These are phyloP conservation scores for Trametes cubensis DNA, from an alignment of 768 basidiomycete species.

Conservation along the genomic window DNA sequence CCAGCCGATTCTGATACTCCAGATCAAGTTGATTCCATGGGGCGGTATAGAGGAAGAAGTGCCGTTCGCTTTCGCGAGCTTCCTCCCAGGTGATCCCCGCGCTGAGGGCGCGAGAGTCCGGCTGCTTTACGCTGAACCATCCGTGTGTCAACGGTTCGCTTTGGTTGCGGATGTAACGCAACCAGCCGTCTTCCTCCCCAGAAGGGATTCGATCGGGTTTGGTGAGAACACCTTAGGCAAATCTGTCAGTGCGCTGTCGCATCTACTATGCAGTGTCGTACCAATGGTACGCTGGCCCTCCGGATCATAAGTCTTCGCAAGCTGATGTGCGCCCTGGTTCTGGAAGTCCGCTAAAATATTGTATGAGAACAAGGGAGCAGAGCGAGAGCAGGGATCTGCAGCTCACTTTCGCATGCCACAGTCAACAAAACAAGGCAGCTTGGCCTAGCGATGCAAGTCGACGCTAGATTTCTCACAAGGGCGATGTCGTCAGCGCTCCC, in stretches of 20 bases:
- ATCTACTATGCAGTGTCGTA: constrained; percentile 32
- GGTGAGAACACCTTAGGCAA: constrained; percentile 61
- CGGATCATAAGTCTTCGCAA: constrained; percentile 63
- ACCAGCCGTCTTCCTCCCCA: constrained; percentile 60
- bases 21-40: constrained; percentile 61
- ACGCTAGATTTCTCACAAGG: constrained; percentile 60
- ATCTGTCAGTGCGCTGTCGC: not conserved
- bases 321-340: constrained; percentile 73
- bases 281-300: constrained; percentile 72
- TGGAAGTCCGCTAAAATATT: constrained; percentile 69
- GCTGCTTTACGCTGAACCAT: constrained; percentile 55
- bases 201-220: constrained; percentile 69
- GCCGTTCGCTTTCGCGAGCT: constrained; percentile 58
- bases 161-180: constrained; percentile 58
- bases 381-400: not conserved
- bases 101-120: constrained; percentile 50
- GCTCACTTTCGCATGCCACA: constrained; percentile 66
- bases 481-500: constrained; percentile 60
- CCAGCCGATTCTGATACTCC: constrained; percentile 52
- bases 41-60: constrained; percentile 53
- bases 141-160: constrained; percentile 52
- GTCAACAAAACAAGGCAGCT: constrained; percentile 66
- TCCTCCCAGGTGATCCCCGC: constrained; percentile 58
- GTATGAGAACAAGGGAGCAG: not conserved
- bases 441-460: constrained; percentile 58